Evolutionary conservation across 202 grass and related monocot genomes (phyloP).

Genomic region (Panicum virgatum): DNA sequence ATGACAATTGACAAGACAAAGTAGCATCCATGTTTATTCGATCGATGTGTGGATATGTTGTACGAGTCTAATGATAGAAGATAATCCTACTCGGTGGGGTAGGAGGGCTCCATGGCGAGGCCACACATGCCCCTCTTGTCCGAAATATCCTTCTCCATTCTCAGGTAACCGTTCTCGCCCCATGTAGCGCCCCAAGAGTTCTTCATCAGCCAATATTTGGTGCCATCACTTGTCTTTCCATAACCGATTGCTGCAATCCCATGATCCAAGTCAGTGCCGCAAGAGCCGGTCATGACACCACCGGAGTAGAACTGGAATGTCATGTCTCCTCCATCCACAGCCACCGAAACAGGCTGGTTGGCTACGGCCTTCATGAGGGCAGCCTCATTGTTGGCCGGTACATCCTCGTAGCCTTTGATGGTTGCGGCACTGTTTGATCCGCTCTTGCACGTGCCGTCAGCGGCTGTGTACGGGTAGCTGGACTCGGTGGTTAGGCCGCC

Average conservation of each 20-base stretch:
- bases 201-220: not conserved
- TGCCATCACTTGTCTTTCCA: not conserved
- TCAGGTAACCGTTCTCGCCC: not conserved
- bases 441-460: not conserved
- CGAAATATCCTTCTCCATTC: not conserved
- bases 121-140: not conserved
- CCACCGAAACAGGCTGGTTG: not conserved
- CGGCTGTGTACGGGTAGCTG: not conserved
- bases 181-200: not conserved
- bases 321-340: not conserved
- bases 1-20: not conserved
- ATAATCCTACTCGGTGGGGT: not conserved
- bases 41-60: no score
- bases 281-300: not conserved
- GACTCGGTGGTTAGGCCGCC: not conserved
- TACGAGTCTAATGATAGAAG: no score
- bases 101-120: not conserved
- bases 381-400: not conserved
- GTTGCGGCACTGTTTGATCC: not conserved
- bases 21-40: not conserved
- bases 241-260: not conserved
- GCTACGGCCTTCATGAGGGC: not conserved
- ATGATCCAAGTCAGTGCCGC: not conserved
- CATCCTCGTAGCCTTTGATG: not conserved
- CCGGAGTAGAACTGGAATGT: not conserved